Conservation (phyloP, 148 eudicot species). For the Spergularia bocconei region DNA sequence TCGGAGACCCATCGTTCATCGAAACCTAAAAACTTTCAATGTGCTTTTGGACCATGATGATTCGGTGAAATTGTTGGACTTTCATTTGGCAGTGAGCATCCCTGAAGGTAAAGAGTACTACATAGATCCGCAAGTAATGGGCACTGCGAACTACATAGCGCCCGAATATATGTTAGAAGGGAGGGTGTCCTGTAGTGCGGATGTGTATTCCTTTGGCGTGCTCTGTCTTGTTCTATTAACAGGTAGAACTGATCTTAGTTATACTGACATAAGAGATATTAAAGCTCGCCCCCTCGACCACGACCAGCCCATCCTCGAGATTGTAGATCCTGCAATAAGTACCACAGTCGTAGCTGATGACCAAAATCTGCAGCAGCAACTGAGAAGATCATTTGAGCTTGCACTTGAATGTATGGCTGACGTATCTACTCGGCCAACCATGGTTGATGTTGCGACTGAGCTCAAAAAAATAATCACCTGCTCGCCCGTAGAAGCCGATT, state of each 20-base stretch:
- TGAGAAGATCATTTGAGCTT: neutral
- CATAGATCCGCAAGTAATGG: neutral
- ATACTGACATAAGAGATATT: no score
- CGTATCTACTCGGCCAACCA: neutral
- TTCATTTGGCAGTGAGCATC: neutral
- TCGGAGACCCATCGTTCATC: constrained; percentile 8
- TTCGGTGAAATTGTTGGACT: neutral
- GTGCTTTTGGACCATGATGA: neutral
- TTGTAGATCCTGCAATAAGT: constrained; percentile 1
- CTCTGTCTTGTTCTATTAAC: constrained; percentile 12
- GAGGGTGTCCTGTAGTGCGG: neutral
- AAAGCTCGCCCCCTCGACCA: no score
- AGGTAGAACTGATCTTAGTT: neutral
- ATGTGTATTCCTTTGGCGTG: constrained; percentile 13
- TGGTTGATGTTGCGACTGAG: constrained; percentile 11
- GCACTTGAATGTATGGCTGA: neutral
- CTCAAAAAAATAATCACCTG: neutral
- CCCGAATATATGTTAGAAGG: neutral
- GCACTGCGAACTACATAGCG: neutral
- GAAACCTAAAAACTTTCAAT: neutral
- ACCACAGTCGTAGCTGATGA: neutral
- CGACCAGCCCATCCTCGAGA: neutral
- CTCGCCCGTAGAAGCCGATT: no score
- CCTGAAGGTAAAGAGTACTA: constrained; percentile 1
- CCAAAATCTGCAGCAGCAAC: neutral